Base-by-base conservation (phyloP, 129 eudicot genomes). In the Chrysanthemum lavandulifolium region DNA sequence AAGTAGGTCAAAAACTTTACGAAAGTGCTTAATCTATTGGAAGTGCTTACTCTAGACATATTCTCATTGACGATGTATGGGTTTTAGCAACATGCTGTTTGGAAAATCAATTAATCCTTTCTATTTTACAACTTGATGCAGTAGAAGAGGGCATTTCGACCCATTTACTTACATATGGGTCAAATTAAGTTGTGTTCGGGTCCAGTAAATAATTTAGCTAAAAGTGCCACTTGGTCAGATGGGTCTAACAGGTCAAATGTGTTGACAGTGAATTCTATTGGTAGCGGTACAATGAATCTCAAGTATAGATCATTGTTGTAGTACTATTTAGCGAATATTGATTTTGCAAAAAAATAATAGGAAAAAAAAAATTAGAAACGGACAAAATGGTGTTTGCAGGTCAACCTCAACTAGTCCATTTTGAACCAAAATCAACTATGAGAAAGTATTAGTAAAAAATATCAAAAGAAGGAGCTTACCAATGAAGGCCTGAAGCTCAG, bases 401-500 rank as follows among this genome's bases (percentile, higher is more conserved):
- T 40, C 47, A 6, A 57, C 61, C 61, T 56, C 27, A 56, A 27
- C 33, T 6, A 13, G 25, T 27, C 63, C 63, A 58, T 9, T 19
- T 2, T 58, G 63, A 58, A 59, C 64, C 33, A 12, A 59, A 59
- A 13, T 23, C 64, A 6, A n/a, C 33, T 29, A 61, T 29, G 6
- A n/a, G 52, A 36, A 61, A 61, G 18, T 6, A 6, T 40, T 40
- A 6, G 47, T 40, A 7, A 40, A 69, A 61, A 19, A n/a, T 1
- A 61, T 14, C 8, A 13, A 5, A 54, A 69, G n/a, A 25, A 13
- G 8, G 21, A 69, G n/a, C 40, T 51, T 27, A 78, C 82, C 72
- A 51, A 47, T 77, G 72, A 62, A 71, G 47, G 43, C 72, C 18
- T 70, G 72, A 62, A 71, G 47, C 53, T 78, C 69, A 72, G 43